A percentile compares a stretch with the other conserved stretches of the same genome.
These are phyloP conservation scores for Sarcomyxa edulis DNA, from an alignment of 768 basidiomycete species.

Conservation along the genomic window DNA sequence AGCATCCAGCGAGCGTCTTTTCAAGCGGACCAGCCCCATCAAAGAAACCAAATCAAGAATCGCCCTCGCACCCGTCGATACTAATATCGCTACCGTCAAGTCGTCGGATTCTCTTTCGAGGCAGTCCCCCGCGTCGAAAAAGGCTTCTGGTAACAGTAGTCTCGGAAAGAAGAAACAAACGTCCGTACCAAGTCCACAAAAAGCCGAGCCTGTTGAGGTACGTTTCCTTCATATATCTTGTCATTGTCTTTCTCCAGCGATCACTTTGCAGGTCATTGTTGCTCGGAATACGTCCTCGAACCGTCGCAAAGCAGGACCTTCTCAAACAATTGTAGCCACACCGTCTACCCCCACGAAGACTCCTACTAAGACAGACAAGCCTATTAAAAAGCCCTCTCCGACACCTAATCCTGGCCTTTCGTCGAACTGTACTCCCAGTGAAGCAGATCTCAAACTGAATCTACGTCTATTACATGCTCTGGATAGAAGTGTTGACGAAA, in stretches of 20 bases:
- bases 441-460: no score
- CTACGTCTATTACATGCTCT: no score
- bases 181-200: no score
- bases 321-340: not conserved
- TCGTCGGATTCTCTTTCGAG: slow-evolving; percentile 3
- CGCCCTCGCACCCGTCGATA: slow-evolving; percentile 10
- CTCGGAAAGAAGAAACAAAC: not conserved
- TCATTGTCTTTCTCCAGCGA: not conserved
- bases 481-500: no score
- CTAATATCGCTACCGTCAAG: slow-evolving; percentile 6
- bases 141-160: slow-evolving; percentile 3
- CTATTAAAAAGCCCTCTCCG: not conserved
- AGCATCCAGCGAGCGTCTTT: slow-evolving; percentile 7
- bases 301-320: not conserved
- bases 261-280: not conserved
- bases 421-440: no score
- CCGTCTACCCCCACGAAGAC: not conserved
- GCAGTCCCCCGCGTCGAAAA: slow-evolving; percentile 1
- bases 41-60: slow-evolving; percentile 1
- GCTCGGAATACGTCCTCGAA: not conserved
- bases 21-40: slow-evolving; percentile 6
- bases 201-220: not conserved
- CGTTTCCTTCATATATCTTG: not conserved
- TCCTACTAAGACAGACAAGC: not conserved
- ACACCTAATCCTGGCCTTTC: not conserved